A percentile compares a stretch with the other conserved stretches of the same genome.
Evolutionary conservation across 2,329 filamentous ascomycete species (phyloP).

Genomic region (Aspergillus sp.): DNA sequence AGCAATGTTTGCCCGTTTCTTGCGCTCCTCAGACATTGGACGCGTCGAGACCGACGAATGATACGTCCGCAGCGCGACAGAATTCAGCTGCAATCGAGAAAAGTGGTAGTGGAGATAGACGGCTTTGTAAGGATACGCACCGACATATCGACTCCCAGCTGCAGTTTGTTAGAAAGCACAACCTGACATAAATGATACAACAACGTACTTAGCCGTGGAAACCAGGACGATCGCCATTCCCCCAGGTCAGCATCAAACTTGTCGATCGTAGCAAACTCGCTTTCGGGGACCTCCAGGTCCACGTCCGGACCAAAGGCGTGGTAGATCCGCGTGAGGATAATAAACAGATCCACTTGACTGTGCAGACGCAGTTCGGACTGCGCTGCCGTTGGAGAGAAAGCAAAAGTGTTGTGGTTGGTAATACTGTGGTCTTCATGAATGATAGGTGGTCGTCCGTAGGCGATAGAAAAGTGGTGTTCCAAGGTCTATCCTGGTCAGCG

Average conservation of each 20-base stretch:
- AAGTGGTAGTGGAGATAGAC: constrained; percentile 52
- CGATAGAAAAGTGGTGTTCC: constrained; percentile 45
- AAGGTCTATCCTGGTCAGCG: constrained; percentile 24
- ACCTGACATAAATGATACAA: neutral
- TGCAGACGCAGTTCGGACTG: constrained; percentile 38
- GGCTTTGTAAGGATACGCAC: constrained; percentile 50
- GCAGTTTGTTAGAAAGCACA: neutral
- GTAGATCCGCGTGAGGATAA: constrained; percentile 44
- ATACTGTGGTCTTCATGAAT: constrained; percentile 41
- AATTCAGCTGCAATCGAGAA: constrained; percentile 50
- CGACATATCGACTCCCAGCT: constrained; percentile 48
- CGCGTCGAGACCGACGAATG: constrained; percentile 35
- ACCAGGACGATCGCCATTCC: constrained; percentile 37
- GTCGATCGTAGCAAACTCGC: constrained; percentile 39
- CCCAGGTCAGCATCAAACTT: constrained; percentile 39
- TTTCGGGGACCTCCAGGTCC: constrained; percentile 39
- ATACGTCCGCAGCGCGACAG: constrained; percentile 49
- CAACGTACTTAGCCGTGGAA: constrained; percentile 32
- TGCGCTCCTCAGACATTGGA: constrained; percentile 44
- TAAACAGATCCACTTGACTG: constrained; percentile 44
- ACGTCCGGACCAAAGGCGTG: constrained; percentile 45
- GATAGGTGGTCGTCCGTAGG: constrained; percentile 44
- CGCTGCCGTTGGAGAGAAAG: constrained; percentile 25
- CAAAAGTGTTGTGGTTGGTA: constrained; percentile 34
- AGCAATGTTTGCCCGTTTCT: constrained; percentile 44